These are phyloP conservation scores for Ceratocystis eucalypticola DNA, from an alignment of 2,329 filamentous ascomycete genomes.

Conservation along the genomic window DNA sequence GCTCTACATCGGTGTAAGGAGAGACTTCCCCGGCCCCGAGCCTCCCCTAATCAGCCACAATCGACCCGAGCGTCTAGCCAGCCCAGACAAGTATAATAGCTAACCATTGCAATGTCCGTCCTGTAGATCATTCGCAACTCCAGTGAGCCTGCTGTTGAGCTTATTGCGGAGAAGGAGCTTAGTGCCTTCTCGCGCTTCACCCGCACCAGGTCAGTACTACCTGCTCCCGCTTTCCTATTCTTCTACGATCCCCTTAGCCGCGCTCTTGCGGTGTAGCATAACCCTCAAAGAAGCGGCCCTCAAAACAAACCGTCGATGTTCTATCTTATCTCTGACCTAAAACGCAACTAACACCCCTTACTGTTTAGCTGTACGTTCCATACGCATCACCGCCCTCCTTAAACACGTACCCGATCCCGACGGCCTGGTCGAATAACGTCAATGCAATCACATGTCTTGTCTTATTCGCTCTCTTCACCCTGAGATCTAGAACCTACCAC, in stretches of 20 bases:
- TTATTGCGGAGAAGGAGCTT: slow-evolving; percentile 64
- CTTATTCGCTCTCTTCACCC: neutral
- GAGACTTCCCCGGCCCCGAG: neutral
- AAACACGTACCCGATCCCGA: neutral
- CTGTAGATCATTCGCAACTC: slow-evolving; percentile 68
- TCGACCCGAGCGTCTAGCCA: neutral
- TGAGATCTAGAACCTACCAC: neutral
- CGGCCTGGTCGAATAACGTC: neutral
- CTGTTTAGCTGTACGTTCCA: slow-evolving; percentile 15
- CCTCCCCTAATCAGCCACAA: neutral
- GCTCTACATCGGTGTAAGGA: slow-evolving; percentile 66
- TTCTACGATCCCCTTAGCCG: neutral
- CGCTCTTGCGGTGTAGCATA: neutral
- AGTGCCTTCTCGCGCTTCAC: slow-evolving; percentile 71
- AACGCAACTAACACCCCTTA: slow-evolving; percentile 6
- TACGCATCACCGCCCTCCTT: neutral
- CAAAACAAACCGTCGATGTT: neutral
- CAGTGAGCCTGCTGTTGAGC: slow-evolving; percentile 59
- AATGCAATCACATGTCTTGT: neutral
- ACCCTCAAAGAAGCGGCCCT: neutral
- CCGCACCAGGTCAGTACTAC: slow-evolving; percentile 45
- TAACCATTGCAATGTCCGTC: neutral
- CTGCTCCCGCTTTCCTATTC: neutral
- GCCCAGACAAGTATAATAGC: neutral
- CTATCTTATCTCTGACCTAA: neutral